Evolutionary conservation across 1,284 basidiomycete species (phyloP).

Genomic region (Grifola frondosa): DNA sequence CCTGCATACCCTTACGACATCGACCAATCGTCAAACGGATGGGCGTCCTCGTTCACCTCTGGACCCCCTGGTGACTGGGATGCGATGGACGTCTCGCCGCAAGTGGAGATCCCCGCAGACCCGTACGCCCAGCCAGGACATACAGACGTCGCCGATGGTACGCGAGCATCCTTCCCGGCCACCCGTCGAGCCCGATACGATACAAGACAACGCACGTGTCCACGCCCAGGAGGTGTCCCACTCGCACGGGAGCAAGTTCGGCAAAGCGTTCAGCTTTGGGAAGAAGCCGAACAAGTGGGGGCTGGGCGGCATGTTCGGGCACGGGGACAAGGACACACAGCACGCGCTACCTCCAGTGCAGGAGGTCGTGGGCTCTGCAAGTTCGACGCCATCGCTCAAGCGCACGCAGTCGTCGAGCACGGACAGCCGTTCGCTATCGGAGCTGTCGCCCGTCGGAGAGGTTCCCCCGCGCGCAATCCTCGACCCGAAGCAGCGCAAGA

Average conservation of each 20-base stretch:
- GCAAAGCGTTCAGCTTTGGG: slow-evolving; percentile 57
- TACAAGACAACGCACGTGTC: slow-evolving; percentile 26
- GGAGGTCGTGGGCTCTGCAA: slow-evolving; percentile 53
- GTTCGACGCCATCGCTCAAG: slow-evolving; percentile 71
- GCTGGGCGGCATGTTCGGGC: slow-evolving; percentile 70
- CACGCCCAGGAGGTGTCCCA: slow-evolving; percentile 28
- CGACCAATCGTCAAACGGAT: slow-evolving; percentile 22
- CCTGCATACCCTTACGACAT: slow-evolving; percentile 10
- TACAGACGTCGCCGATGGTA: slow-evolving; percentile 50
- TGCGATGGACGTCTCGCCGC: slow-evolving; percentile 58
- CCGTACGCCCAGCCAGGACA: slow-evolving; percentile 44
- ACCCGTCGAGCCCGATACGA: slow-evolving; percentile 41
- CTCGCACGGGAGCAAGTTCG: slow-evolving; percentile 48
- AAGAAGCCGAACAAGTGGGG: slow-evolving; percentile 69
- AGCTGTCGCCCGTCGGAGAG: slow-evolving; percentile 44
- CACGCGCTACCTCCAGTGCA: slow-evolving; percentile 71
- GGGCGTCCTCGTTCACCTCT: slow-evolving; percentile 32
- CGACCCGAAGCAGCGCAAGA: slow-evolving; percentile 87
- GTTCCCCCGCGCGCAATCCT: slow-evolving; percentile 24
- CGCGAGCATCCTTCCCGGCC: slow-evolving; percentile 49
- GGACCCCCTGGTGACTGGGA: slow-evolving; percentile 45
- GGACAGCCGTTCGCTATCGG: slow-evolving; percentile 63
- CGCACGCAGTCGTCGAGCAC: slow-evolving; percentile 82
- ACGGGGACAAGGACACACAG: slow-evolving; percentile 59
- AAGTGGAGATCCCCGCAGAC: slow-evolving; percentile 42